Conservation (phyloP, 106 monocot species). For the Iris macrosiphon region DNA sequence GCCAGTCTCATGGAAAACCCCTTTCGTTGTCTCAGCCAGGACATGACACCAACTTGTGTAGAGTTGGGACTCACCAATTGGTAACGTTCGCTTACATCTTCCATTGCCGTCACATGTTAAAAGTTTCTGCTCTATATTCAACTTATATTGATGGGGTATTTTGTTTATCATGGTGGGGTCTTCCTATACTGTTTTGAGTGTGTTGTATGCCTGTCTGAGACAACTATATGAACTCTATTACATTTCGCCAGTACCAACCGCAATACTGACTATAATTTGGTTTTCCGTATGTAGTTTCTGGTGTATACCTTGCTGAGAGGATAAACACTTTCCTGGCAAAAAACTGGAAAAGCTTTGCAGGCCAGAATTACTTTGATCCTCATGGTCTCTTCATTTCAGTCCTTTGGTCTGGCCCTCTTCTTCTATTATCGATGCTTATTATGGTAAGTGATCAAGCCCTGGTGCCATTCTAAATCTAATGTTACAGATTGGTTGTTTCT, state of each 20-base stretch:
- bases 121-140: not conserved
- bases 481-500: not conserved
- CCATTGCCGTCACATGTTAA: not conserved
- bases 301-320: conserved; percentile 82
- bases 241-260: not conserved
- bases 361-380: conserved; percentile 88
- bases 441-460: conserved; percentile 38
- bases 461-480: too few species aligned
- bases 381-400: conserved; percentile 83
- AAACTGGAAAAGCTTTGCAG: conserved; percentile 81
- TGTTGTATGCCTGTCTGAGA: not conserved
- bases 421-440: conserved; percentile 59
- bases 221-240: not conserved
- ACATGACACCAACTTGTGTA: too few species aligned
- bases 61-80: too few species aligned
- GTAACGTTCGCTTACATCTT: too few species aligned
- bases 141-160: too few species aligned
- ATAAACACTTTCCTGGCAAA: conserved; percentile 54
- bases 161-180: too few species aligned
- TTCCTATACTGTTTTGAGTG: not conserved
- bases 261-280: not conserved
- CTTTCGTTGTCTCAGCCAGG: too few species aligned
- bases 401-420: conserved; percentile 89
- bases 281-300: conserved; percentile 55
- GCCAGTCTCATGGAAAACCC: too few species aligned